Base-by-base conservation (phyloP, 2,329 filamentous ascomycete genomes). In the Laburnicola sp. region DNA sequence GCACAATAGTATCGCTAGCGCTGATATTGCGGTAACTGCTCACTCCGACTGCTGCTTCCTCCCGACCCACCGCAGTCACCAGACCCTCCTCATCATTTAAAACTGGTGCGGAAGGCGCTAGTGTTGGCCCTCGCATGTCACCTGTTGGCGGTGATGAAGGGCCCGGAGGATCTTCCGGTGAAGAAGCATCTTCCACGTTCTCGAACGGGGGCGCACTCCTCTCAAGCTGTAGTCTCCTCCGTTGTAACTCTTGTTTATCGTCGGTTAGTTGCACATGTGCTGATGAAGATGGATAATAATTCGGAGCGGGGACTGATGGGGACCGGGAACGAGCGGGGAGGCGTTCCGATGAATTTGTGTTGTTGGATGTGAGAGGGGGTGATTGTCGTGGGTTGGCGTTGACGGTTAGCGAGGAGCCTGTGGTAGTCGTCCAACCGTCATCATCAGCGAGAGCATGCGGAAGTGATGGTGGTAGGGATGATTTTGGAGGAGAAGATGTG, bases 241-340 rank as follows among this genome's bases (percentile, higher is more conserved):
- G 64, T 44, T 92, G 88, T 5, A 91, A 75, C 67, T 95, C 90
- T 60, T 86, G 85, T 69, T 95, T 94, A 70, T 95, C 92, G 48
- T 94, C 89, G 10, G 73, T 76, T 2, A 74, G 68, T 56, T 56
- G 70, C 2, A 71, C 58, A 34, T 65, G 62, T 6, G 67, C 65
- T 6, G 76, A 63, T 16, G 63, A 60, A 1, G 60, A 54, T 21
- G 64, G 47, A 53, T 56, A 53, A 57, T 72, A 71, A 21, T 64
- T 51, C 46, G 64, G 66, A 31, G 56, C 60, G 28, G 38, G 31
- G 10, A 40, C 53, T 10, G 53, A 49, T 7, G 50, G 57, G 25
- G 50, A 58, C 25, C 55, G 62, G 9, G 65, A 64, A 6, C 65
- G 56, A 11, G 59, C 54, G 21, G 62, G 64, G 16, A 64, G 50